Conservation (phyloP, 208 protist genomes). For the Leishmania arabica region DNA sequence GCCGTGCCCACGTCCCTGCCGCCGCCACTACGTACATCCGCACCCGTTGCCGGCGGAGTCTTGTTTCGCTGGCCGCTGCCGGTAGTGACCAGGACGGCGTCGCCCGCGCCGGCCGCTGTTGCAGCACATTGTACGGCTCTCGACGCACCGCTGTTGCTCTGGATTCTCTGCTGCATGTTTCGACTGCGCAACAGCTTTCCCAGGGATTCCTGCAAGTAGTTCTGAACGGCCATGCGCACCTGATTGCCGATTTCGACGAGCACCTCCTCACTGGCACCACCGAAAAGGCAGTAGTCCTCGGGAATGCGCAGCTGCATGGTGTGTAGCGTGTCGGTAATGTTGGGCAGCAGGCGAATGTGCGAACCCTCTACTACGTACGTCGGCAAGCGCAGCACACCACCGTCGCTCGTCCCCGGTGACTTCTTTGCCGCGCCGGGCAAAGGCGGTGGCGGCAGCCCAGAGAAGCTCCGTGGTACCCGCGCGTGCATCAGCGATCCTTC, state of each 20-base stretch:
- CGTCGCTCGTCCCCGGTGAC: neutral
- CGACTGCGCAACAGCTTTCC: constrained; percentile 1
- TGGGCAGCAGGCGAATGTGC: constrained; percentile 50
- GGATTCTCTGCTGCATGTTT: neutral
- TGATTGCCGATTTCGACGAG: constrained; percentile 43
- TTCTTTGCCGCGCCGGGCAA: neutral
- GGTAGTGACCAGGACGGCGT: neutral
- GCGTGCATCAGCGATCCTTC: neutral
- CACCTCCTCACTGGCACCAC: constrained; percentile 12
- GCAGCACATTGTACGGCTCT: neutral
- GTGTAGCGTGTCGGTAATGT: constrained; percentile 44
- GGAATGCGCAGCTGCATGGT: constrained; percentile 59
- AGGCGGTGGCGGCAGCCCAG: constrained; percentile 17
- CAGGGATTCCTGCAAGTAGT: constrained; percentile 45
- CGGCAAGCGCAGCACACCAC: constrained; percentile 44
- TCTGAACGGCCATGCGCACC: constrained; percentile 54
- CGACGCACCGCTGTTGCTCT: neutral
- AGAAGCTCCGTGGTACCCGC: constrained; percentile 1
- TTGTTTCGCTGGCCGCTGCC: neutral
- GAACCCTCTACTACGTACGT: constrained; percentile 70
- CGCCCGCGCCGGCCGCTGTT: neutral
- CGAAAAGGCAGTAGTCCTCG: constrained; percentile 71
- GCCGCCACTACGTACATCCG: neutral
- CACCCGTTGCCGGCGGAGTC: neutral
- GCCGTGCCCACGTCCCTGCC: neutral